A percentile compares a stretch with the other conserved stretches of the same genome.
Conservation (phyloP, 75 land plant genomes). For the Adiantum capillusveneris region DNA sequence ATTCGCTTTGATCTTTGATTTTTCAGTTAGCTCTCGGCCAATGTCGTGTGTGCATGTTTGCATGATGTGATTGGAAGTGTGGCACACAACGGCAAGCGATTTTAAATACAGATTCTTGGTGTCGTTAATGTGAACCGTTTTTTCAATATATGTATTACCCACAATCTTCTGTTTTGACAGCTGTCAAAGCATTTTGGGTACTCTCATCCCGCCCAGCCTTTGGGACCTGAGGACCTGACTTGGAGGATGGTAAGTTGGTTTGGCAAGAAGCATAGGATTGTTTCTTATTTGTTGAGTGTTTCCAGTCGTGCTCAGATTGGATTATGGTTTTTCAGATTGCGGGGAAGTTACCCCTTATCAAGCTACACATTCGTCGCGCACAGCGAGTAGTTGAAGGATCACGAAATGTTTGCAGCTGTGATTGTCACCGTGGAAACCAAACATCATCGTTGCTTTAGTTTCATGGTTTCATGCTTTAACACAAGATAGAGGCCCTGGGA, state of each 20-base stretch:
- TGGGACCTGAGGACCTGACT: constrained; percentile 70
- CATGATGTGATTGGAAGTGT: too few species aligned
- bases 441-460: too few species aligned
- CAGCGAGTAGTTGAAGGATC: constrained; percentile 70
- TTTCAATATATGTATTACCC: too few species aligned
- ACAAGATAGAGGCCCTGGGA: too few species aligned
- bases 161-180: constrained; percentile 22
- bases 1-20: constrained; percentile 2
- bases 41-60: background rate
- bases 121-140: too few species aligned
- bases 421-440: constrained; percentile 42
- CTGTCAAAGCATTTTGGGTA: constrained; percentile 63
- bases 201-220: constrained; percentile 62
- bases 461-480: too few species aligned
- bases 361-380: constrained; percentile 56
- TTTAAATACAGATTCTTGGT: too few species aligned
- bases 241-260: constrained; percentile 90
- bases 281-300: too few species aligned
- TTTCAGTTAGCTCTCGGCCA: too few species aligned
- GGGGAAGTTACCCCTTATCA: constrained; percentile 24
- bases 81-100: too few species aligned
- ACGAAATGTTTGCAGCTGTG: constrained; percentile 63
- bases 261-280: too few species aligned
- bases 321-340: constrained; percentile 20
- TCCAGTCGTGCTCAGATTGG: too few species aligned